Base-by-base conservation (phyloP, 371 early-diverging fungal species). In the Rhizomucor miehei region DNA sequence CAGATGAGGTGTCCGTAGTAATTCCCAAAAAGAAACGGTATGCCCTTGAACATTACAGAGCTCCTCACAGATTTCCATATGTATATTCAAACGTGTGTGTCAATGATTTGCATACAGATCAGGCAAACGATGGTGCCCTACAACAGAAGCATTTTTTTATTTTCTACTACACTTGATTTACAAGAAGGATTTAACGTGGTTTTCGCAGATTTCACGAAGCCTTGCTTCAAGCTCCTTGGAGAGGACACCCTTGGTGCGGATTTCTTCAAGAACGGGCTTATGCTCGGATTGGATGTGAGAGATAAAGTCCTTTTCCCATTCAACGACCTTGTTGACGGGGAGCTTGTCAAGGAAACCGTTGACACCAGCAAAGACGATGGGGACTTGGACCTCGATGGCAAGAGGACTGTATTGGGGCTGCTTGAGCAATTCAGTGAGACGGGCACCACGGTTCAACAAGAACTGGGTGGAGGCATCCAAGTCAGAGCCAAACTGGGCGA, bases 401-500 rank as follows among this genome's bases (percentile, higher is more conserved):
- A 94, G 73, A 39, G 97, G 95, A 68, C 77, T 76, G 88, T 93
- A 94, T 80, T 95, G 95, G 61, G 90, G 87, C 79, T 95, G 95
- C 89, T 84, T 92, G 66, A 97, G 80, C 69, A 97, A 80, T 83
- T 97, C 97, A 48, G 95, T 95, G 41, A 97, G 83, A 80, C 97
- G 95, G 63, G 94, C 93, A 85, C 97, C 97, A 85, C 97, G 93
- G 89, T 94, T 94, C 60, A 97, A 79, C 82, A 90, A 75, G 91
- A 94, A 95, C 80, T 95, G 95, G 56, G 97, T 97, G 65, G 95
- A 93, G 66, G 95, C 94, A 80, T 97, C 97, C 62, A 97, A 82
- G 79, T 97, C 97, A 57, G 94, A 94, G 75, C 97, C 97, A 82
- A 97, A 96, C 82, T 96, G 97, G 71, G 97, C 94, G 72, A 97